Evolutionary conservation across 164 flowering plant genomes (phyloP).

Genomic region (Stephania yunnanensis): DNA sequence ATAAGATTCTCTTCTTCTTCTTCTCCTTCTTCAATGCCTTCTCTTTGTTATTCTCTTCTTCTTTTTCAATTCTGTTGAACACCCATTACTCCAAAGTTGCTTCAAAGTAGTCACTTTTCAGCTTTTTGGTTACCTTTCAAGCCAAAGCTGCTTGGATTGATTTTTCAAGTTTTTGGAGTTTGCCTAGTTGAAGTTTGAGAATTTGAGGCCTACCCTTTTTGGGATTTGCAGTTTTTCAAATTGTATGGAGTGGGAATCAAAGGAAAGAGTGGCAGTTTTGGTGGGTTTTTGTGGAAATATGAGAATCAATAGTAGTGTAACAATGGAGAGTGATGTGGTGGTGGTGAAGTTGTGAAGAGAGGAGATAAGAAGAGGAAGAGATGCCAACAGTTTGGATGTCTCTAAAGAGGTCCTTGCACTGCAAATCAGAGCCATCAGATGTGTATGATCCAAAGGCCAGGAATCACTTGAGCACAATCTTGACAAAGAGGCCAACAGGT

Average conservation of each 20-base stretch:
- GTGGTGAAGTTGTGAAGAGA: background rate
- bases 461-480: constrained; percentile 52
- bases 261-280: background rate
- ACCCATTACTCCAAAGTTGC: background rate
- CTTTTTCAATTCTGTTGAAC: background rate
- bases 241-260: background rate
- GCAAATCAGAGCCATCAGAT: constrained; percentile 80
- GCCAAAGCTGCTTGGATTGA: constrained; percentile 2
- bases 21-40: constrained; percentile 7
- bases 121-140: background rate
- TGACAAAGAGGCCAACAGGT: constrained; percentile 49
- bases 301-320: constrained; percentile 1
- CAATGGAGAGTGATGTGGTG: constrained; percentile 13
- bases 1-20: constrained; percentile 16
- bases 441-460: constrained; percentile 77
- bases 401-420: constrained; percentile 74
- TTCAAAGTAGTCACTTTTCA: background rate
- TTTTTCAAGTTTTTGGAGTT: background rate
- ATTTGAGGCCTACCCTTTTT: background rate
- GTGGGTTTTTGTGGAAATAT: background rate
- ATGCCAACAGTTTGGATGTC: constrained; percentile 94
- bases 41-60: constrained; percentile 7
- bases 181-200: background rate
- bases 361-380: constrained; percentile 12
- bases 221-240: background rate